A percentile compares a stretch with the other conserved stretches of the same genome.
These are phyloP conservation scores for Mycena sp. DNA, from an alignment of 1,284 basidiomycete genomes.

Conservation along the genomic window DNA sequence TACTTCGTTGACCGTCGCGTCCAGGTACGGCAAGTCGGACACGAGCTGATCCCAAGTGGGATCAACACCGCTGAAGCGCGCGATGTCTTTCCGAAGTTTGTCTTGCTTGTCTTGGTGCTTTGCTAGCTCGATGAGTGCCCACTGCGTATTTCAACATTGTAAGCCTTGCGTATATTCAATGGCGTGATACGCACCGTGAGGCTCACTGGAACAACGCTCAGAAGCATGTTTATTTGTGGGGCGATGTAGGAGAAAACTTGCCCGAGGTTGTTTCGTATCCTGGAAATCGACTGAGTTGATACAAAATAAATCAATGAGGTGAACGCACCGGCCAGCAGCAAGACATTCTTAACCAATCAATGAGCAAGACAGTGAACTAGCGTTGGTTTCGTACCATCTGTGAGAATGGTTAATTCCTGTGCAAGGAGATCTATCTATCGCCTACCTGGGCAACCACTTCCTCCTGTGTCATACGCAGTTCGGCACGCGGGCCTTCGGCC, in stretches of 20 bases:
- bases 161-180: too few relatives aligned
- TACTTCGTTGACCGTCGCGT: conserved; percentile 60
- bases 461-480: conserved; percentile 64
- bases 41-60: conserved; percentile 61
- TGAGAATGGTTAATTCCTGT: too few relatives aligned
- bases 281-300: conserved; percentile 9
- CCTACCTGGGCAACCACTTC: conserved; percentile 69
- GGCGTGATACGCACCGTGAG: too few relatives aligned
- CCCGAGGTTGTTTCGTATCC: conserved; percentile 55
- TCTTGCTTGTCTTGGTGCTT: conserved; percentile 57
- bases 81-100: conserved; percentile 62
- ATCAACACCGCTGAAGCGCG: conserved; percentile 42
- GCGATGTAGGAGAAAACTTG: too few relatives aligned
- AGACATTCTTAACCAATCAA: conserved; percentile 36
- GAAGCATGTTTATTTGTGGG: too few relatives aligned
- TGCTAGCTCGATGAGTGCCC: conserved; percentile 61
- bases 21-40: conserved; percentile 59
- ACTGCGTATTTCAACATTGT: too few relatives aligned
- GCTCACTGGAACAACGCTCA: too few relatives aligned
- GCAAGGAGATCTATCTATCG: conserved; percentile 1
- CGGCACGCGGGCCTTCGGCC: conserved; percentile 53
- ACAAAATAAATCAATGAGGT: not conserved
- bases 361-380: conserved; percentile 16
- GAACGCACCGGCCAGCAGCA: conserved; percentile 41
- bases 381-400: conserved; percentile 42